Evolutionary conservation across 352 stramenopile species (phyloP).

Genomic region (Aphanomyces astaci): DNA sequence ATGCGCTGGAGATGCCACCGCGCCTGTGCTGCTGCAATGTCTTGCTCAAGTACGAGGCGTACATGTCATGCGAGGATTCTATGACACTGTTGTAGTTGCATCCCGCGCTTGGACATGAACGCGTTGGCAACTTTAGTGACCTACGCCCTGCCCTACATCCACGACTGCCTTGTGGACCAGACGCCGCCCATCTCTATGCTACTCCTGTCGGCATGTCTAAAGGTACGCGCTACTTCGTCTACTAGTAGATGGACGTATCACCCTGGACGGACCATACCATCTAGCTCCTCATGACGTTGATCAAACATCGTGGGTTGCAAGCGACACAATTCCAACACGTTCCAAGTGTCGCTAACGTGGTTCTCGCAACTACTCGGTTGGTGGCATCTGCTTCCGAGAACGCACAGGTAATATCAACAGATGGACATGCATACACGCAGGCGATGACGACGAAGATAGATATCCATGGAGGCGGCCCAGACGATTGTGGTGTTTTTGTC

Average conservation of each 20-base stretch:
- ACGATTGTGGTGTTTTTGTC: background rate
- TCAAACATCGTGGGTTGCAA: background rate
- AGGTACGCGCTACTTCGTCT: background rate
- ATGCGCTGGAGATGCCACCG: background rate
- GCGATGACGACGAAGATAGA: background rate
- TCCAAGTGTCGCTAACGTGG: background rate
- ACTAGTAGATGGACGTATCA: too few species aligned
- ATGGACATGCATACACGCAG: background rate
- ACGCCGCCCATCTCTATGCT: background rate
- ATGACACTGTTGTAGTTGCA: background rate
- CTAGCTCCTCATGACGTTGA: background rate
- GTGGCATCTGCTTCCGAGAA: background rate
- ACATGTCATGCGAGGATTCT: too few species aligned
- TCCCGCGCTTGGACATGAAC: background rate
- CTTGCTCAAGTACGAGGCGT: background rate
- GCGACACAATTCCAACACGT: too few species aligned
- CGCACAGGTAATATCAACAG: background rate
- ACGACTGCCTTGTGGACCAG: background rate
- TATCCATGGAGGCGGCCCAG: conserved; percentile 1
- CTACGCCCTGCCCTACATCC: background rate
- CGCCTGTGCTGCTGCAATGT: conserved; percentile 5
- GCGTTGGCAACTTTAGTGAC: background rate
- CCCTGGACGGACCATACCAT: too few species aligned
- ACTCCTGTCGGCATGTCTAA: background rate
- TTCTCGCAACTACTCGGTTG: background rate